Evolutionary conservation across 2,329 filamentous ascomycete genomes (phyloP).

Genomic region (Stachybotrys chartarum): DNA sequence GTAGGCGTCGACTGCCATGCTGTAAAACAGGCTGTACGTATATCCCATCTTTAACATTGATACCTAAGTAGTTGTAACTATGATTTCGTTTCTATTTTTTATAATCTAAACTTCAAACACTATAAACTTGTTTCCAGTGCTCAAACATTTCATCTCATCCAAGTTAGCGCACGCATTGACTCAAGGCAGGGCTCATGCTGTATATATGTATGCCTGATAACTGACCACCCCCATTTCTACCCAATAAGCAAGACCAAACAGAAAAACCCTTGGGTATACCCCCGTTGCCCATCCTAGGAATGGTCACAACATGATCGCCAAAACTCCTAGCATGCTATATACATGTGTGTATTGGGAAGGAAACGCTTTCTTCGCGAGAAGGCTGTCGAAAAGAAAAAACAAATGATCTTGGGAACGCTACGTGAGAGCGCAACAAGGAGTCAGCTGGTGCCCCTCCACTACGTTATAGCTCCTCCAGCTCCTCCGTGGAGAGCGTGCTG

Average conservation of each 20-base stretch:
- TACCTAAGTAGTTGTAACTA: too few relatives aligned
- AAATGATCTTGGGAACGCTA: background rate
- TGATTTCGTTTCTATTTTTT: too few relatives aligned
- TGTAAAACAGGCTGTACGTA: too few relatives aligned
- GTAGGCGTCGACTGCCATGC: too few relatives aligned
- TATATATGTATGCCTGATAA: background rate
- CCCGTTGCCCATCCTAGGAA: too few relatives aligned
- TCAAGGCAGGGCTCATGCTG: too few relatives aligned
- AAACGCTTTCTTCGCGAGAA: background rate
- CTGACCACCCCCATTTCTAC: background rate
- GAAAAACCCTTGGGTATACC: background rate
- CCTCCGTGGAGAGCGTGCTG: slow-evolving; percentile 57
- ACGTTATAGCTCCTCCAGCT: slow-evolving; percentile 46
- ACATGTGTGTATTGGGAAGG: background rate
- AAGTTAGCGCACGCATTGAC: too few relatives aligned
- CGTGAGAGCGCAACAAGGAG: background rate
- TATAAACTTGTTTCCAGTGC: too few relatives aligned
- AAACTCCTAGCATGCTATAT: background rate
- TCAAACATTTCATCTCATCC: too few relatives aligned
- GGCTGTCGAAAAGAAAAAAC: slow-evolving; percentile 3
- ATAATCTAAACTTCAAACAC: too few relatives aligned
- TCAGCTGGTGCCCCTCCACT: background rate
- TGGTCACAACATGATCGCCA: background rate
- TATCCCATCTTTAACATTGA: too few relatives aligned
- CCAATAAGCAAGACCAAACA: background rate